Base-by-base conservation (phyloP, 495 filamentous ascomycete genomes). In the Aspergillus wentii region DNA sequence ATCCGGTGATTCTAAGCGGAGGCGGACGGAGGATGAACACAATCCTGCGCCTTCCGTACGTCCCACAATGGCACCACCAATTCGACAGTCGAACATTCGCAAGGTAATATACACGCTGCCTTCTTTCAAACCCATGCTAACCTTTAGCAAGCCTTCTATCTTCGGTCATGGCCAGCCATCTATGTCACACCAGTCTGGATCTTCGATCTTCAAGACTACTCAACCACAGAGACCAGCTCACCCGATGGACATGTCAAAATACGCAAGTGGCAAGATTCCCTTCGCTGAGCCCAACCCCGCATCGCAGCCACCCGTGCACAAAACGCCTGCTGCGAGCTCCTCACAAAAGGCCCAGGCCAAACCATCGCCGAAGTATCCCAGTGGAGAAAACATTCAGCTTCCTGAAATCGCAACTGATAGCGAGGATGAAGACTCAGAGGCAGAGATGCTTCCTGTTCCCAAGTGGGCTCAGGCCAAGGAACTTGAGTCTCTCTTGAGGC, bases 381-480 rank as follows among this genome's bases (percentile, higher is more conserved):
- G 79, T 47, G 82, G 85, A 52, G 87, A 96, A 37, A 75, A 68
- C 32, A 88, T 99, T 58, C 75, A 85, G 42, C 75, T 96, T 22
- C 88, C 90, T 1, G 86, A 95, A 49, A 87, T 97, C 57, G 77
- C 85, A 36, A 89, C 90, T 1, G 87, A 94, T 52, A 83, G 82
- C 30, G 85, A 94, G 58, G 84, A 94, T 46, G 80, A 89, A 26
- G 80, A 88, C 43, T 77, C 82, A 7, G 75, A 86, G 32, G 56
- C 68, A 3, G 62, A 66, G 46, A 64, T 69, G 53, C 78, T 86
- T 41, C 67, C 69, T 14, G 71, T 85, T 5, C 82, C 88, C 2
- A 67, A 73, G 22, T 99, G 92, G 92, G 87, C 85, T 4, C 80
- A 94, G 49, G 80, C 86, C 1, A 90, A 89, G 7, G 78, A 82